Conservation (phyloP, 1,284 basidiomycete species). For the Moniliophthora roreri region DNA sequence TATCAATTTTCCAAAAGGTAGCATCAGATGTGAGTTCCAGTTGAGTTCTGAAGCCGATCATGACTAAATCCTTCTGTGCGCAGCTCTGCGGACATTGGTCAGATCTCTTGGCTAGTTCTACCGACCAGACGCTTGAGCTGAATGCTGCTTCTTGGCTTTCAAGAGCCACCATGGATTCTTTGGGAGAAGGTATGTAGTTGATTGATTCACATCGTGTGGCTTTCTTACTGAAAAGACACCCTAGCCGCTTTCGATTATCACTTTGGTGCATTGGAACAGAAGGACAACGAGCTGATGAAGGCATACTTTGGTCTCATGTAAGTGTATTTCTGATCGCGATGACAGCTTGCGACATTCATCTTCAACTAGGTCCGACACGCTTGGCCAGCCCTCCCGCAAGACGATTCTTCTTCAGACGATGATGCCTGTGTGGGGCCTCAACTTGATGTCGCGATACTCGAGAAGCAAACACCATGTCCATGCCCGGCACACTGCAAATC, state of each 20-base stretch:
- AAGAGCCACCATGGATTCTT: constrained; percentile 44
- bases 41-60: too few relatives aligned
- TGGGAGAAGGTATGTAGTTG: constrained; percentile 38
- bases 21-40: constrained; percentile 39
- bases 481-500: constrained; percentile 37
- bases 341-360: not conserved
- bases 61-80: too few relatives aligned
- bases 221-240: not conserved
- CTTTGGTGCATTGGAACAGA: constrained; percentile 43
- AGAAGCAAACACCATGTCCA: constrained; percentile 37
- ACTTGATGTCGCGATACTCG: constrained; percentile 40
- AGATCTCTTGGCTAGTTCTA: constrained; percentile 37
- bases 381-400: constrained; percentile 16
- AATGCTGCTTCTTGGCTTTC: constrained; percentile 45
- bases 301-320: constrained; percentile 46
- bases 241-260: constrained; percentile 49
- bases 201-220: not conserved
- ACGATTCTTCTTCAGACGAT: constrained; percentile 41
- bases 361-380: constrained; percentile 12
- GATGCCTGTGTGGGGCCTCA: constrained; percentile 38
- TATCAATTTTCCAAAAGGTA: constrained; percentile 48
- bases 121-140: constrained; percentile 32
- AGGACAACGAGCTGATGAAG: constrained; percentile 42
- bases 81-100: constrained; percentile 42
- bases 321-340: constrained; percentile 8